A percentile compares a stretch with the other conserved stretches of the same genome.
Evolutionary conservation across 2,329 filamentous ascomycete genomes (phyloP).

Genomic region (Venturiaceae sp.): DNA sequence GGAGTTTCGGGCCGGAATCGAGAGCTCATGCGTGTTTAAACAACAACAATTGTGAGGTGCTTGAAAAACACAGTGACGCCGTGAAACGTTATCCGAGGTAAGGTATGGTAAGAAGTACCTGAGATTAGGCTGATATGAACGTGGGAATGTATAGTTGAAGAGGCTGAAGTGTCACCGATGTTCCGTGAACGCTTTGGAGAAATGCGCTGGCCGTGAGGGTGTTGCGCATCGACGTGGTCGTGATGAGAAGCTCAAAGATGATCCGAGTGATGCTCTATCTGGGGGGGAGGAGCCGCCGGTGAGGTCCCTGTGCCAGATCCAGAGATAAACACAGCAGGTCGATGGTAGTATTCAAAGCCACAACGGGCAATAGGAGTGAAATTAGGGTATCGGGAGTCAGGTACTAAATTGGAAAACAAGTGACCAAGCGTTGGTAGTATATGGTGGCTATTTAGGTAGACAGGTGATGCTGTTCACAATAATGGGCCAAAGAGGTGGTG

Average conservation of each 20-base stretch:
- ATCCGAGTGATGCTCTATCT: not conserved
- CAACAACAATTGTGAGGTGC: not conserved
- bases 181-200: not conserved
- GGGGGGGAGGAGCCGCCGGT: not conserved
- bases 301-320: not conserved
- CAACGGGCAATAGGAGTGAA: not conserved
- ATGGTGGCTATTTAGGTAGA: constrained; percentile 4
- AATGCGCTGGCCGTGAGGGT: not conserved
- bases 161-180: not conserved
- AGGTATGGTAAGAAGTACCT: not conserved
- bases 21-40: not conserved
- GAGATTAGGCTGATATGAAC: not conserved
- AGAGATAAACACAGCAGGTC: not conserved
- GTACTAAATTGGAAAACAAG: constrained; percentile 2
- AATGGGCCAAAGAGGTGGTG: constrained; percentile 2
- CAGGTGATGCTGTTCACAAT: constrained; percentile 5
- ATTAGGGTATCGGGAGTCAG: constrained; percentile 1
- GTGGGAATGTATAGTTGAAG: not conserved
- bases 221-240: not conserved
- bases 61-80: not conserved
- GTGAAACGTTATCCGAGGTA: not conserved
- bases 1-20: not conserved
- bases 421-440: constrained; percentile 1
- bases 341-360: not conserved
- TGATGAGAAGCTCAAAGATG: not conserved